Percentiles rank a stretch among this genome's conserved stretches.
Evolutionary conservation across 2,329 filamentous ascomycete species (phyloP).

Genomic region (Phaeosphaeria sp.): DNA sequence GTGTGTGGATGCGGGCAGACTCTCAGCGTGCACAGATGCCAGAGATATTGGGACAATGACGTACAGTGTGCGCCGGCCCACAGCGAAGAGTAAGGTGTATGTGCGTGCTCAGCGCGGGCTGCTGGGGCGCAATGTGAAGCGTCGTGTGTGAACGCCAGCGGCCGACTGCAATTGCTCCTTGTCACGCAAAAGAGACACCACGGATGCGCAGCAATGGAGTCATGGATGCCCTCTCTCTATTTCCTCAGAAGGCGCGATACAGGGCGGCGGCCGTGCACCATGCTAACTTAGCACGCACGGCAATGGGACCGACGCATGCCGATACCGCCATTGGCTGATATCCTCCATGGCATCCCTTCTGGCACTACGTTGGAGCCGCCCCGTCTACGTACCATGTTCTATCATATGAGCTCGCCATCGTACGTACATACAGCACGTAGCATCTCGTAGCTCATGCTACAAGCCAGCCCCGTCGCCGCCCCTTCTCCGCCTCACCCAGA

Average conservation of each 20-base stretch:
- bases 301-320: not conserved
- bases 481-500: not conserved
- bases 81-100: constrained; percentile 8
- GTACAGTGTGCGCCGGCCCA: constrained; percentile 10
- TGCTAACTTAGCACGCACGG: not conserved
- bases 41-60: constrained; percentile 33
- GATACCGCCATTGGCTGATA: not conserved
- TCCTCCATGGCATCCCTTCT: not conserved
- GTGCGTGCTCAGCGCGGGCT: constrained; percentile 3
- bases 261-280: not conserved
- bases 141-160: not conserved
- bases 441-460: not conserved
- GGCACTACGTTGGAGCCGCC: not conserved
- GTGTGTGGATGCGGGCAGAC: constrained; percentile 31
- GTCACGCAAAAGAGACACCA: not conserved
- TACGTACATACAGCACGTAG: not conserved
- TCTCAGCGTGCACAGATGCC: constrained; percentile 29
- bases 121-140: constrained; percentile 2
- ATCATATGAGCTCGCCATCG: too few relatives aligned
- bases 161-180: not conserved
- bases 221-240: not conserved
- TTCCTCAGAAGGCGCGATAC: not conserved
- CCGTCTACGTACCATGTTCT: not conserved
- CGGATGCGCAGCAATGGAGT: not conserved
- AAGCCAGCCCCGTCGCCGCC: not conserved